Base-by-base conservation (phyloP, 768 basidiomycete species). In the Pleurotus citrinopileatus region DNA sequence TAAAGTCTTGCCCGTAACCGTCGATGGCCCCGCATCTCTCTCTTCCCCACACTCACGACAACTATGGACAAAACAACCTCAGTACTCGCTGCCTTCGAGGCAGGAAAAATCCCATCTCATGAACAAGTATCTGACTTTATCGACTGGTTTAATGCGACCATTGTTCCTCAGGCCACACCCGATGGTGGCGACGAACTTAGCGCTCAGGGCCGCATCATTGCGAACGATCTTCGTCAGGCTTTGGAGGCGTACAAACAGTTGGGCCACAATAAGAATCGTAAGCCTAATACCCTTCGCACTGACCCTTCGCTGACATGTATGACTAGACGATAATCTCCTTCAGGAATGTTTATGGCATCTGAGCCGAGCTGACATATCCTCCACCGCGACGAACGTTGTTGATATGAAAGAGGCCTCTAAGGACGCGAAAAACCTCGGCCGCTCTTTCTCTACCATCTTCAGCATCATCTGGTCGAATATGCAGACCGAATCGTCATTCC, bases 261-360 rank as follows among this genome's bases (percentile, higher is more conserved):
- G 25, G 76, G 75, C 3, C 55, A 66, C 1, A 72, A 77, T 56
- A 89, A 88, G 63, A 87, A 91, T 60, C 60, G 86, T 83, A 56
- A 25, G 64, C 60, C n/a, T n/a, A n/a, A n/a, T n/a, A n/a, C n/a
- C n/a, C n/a, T 2, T 34, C 3, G 1, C 3, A 10, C 3, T 9
- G 32, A 34, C 2, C n/a, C 9, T 34, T n/a, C 32, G 2, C 10
- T n/a, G 2, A 34, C 2, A 2, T 34, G 1, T n/a, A 34, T 3
- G n/a, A 3, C 32, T 4, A 89, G 87, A 74, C 53, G 87, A 88
- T 56, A 78, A 87, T 55, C 54, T 83, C 42, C 62, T 89, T 1
- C 88, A 91, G 61, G 70, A 84, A 55, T 80, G 82, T 4, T 66
- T 88, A 32, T 89, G 81, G 79, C 82, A 87, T 59, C 68, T 90